These are phyloP conservation scores for Lathyrus aphaca DNA, from an alignment of 306 rosid genomes.

Conservation along the genomic window DNA sequence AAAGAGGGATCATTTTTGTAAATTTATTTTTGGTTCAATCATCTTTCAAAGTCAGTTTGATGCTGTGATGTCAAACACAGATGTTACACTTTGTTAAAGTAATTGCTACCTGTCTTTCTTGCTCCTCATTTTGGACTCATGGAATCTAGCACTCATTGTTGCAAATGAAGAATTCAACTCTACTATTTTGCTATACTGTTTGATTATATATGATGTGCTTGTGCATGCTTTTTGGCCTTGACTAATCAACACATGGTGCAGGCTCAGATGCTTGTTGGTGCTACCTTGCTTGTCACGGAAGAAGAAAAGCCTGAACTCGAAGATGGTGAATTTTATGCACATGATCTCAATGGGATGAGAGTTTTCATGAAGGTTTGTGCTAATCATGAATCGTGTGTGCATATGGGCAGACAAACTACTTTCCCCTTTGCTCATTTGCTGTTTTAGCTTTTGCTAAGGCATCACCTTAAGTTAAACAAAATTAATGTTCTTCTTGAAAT, in stretches of 20 bases:
- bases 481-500: slow-evolving; percentile 17
- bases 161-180: slow-evolving; percentile 12
- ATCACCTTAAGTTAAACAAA: slow-evolving; percentile 8
- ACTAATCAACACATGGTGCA: slow-evolving; percentile 44
- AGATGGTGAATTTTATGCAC: slow-evolving; percentile 87
- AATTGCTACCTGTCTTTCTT: neutral
- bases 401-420: neutral
- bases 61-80: slow-evolving; percentile 1
- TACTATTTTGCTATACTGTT: slow-evolving; percentile 7
- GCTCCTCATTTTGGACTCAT: slow-evolving; percentile 18
- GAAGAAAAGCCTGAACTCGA: slow-evolving; percentile 86
- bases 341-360: slow-evolving; percentile 88
- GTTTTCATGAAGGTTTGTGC: slow-evolving; percentile 77
- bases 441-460: slow-evolving; percentile 4
- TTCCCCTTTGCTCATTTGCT: slow-evolving; percentile 24
- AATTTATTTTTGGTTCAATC: slow-evolving; percentile 14
- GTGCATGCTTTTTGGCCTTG: slow-evolving; percentile 32
- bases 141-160: slow-evolving; percentile 9
- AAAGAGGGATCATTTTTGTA: slow-evolving; percentile 12
- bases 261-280: slow-evolving; percentile 89
- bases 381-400: slow-evolving; percentile 6
- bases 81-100: slow-evolving; percentile 7
- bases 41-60: slow-evolving; percentile 25
- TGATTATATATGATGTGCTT: slow-evolving; percentile 10
- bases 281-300: slow-evolving; percentile 79